Evolutionary conservation across 306 rosid species (phyloP), one percentile per base, ranked within the genome.

Genomic region (Vigna reflexopilosa): DNA sequence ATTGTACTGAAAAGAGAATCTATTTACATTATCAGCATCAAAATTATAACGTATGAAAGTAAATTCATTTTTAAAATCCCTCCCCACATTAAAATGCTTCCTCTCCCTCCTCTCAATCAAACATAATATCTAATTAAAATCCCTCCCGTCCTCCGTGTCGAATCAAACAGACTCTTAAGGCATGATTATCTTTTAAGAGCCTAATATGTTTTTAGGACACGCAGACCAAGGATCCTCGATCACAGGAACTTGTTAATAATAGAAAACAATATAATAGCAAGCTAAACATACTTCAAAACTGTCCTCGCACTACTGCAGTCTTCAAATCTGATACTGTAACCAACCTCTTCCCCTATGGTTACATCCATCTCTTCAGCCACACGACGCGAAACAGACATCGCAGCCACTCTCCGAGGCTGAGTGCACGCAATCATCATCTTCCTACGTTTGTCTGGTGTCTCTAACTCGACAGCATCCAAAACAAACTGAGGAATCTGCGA

Each of bases 291-390:
- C 98, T 93, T 93, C 84, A 93, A 81, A 76, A 93, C 96, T 16
- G 98, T 93, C 82, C 57, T 88, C 34, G 97, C 86, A 78, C 97
- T 88, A 82, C 96, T 93, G 86, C 97, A 91, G 82, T 93, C 98
- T 71, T 93, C 97, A 85, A 93, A 93, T 86, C 97, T 93, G 76
- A 91, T 91, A 86, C 96, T 91, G 72, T 93, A 91, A 90, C 98
- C 98, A 63, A 93, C 98, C 86, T 93, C 98, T 82, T 93, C 98
- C 32, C 98, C 98, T 11, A 91, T 93, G 62, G 84, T 86, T 57
- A 93, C 98, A 56, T 93, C 98, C 98, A 93, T 93, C 93, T 93
- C 98, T 78, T 93, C 97, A 5, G 98, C 98, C 69, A 93, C 98
- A 86, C 98, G 98, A 30, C 93, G 83, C n/a, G 98, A 93, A 68